phyloP scores from a whole-genome alignment of 1,284 basidiomycete genomes.

The Amylostereum chailletii region DNA sequence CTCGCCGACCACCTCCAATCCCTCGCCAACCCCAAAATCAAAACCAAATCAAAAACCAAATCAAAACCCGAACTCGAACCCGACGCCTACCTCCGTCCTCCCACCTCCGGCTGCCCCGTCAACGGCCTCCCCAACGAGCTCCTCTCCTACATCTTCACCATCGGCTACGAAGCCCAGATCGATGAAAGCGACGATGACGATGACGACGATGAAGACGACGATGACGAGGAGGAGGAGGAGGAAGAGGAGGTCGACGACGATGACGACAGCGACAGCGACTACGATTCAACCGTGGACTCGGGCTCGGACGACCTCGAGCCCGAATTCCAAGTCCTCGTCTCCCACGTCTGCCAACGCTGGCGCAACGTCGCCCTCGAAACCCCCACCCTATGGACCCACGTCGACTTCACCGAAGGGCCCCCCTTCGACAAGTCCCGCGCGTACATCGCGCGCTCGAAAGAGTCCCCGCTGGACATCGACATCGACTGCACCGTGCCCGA shows the following conservation, averaged over 20 bases:
- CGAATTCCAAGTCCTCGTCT: slow-evolving; percentile 32
- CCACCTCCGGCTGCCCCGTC: slow-evolving; percentile 37
- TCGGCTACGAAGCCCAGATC: slow-evolving; percentile 32
- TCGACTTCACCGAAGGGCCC: slow-evolving; percentile 20
- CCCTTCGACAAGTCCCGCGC: slow-evolving; percentile 30
- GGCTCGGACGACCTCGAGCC: slow-evolving; percentile 17
- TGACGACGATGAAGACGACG: not conserved
- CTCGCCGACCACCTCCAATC: slow-evolving; percentile 1
- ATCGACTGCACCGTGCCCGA: slow-evolving; percentile 34
- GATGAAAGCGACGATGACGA: slow-evolving; percentile 18
- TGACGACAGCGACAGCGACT: slow-evolving; percentile 13
- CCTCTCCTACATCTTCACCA: slow-evolving; percentile 45
- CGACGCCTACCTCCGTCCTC: slow-evolving; percentile 32
- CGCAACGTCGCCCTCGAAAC: slow-evolving; percentile 21
- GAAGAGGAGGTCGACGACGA: slow-evolving; percentile 15
- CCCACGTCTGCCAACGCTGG: slow-evolving; percentile 34
- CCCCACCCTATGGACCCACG: slow-evolving; percentile 25
- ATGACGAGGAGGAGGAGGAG: slow-evolving; percentile 2
- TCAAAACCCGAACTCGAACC: not conserved
- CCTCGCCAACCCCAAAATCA: not conserved
- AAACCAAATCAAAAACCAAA: not conserved
- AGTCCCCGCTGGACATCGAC: slow-evolving; percentile 34
- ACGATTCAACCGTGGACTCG: slow-evolving; percentile 3
- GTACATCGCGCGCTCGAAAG: slow-evolving; percentile 39
- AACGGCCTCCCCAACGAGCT: slow-evolving; percentile 51